Base-by-base conservation (phyloP, 148 eudicot genomes). In the Dysphania ambrosioides region DNA sequence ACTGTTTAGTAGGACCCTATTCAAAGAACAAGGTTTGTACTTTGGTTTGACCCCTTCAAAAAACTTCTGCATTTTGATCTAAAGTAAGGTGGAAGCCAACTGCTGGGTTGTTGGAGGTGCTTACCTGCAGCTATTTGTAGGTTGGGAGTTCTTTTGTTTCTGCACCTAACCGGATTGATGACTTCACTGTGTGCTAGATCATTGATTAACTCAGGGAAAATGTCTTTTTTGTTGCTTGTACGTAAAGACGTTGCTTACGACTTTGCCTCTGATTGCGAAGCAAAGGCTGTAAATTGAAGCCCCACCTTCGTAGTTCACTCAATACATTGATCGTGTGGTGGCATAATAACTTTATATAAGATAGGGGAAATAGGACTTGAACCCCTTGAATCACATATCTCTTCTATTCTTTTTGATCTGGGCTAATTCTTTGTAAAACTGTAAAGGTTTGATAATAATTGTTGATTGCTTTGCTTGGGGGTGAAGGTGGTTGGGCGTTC, bases 401-500 rank as follows among this genome's bases (percentile, higher is more conserved):
- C n/a, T n/a, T 36, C 40, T 8, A 36, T 36, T 36, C 5, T 5
- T n/a, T n/a, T n/a, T n/a, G n/a, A n/a, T n/a, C n/a, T n/a, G n/a
- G n/a, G n/a, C n/a, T n/a, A n/a, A n/a, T n/a, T n/a, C n/a, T n/a
- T n/a, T n/a, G n/a, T n/a, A n/a, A n/a, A n/a, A n/a, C n/a, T n/a
- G n/a, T n/a, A n/a, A n/a, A n/a, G n/a, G n/a, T n/a, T n/a, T n/a
- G n/a, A n/a, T n/a, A n/a, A n/a, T n/a, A n/a, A n/a, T n/a, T n/a
- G n/a, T n/a, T 70, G 41, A 49, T 70, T 61, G 21, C 59, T 63
- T 62, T 70, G 59, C 16, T 65, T 27, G 41, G 30, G 32, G 53
- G 35, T 42, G n/a, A 42, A 26, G 36, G 16, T 58, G 53, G 24
- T 36, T 72, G 42, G n/a, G 40, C 42, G 18, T 27, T n/a, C n/a